These are phyloP conservation scores for Cucurbita moschata DNA, from an alignment of 306 rosid genomes.

Conservation along the genomic window DNA sequence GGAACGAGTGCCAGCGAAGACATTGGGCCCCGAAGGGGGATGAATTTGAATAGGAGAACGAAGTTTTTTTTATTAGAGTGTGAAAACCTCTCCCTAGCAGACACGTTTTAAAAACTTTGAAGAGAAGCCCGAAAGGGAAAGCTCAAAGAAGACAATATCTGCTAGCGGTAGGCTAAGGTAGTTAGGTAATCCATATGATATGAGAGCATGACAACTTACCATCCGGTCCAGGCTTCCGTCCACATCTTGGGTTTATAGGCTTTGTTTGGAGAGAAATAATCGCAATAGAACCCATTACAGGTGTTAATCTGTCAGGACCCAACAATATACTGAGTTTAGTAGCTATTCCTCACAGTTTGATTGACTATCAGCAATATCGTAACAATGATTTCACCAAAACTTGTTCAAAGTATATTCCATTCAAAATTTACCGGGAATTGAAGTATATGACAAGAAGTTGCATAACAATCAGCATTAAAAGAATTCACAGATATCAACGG, in stretches of 20 bases:
- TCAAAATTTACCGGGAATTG: neutral
- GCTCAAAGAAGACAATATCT: too few species aligned
- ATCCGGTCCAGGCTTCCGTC: conserved; percentile 99
- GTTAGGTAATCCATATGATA: neutral
- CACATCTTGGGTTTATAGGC: conserved; percentile 97
- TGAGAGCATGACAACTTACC: conserved; percentile 27
- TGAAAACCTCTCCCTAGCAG: too few species aligned
- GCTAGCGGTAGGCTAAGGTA: too few species aligned
- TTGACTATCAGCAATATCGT: neutral
- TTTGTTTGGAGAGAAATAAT: conserved; percentile 84
- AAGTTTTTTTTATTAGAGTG: too few species aligned
- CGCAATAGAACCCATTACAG: conserved; percentile 95
- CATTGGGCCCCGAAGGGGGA: too few species aligned
- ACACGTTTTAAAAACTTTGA: too few species aligned
- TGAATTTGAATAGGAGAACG: too few species aligned
- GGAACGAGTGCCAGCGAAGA: too few species aligned
- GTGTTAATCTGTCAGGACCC: conserved; percentile 56
- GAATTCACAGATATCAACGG: neutral
- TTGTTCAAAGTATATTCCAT: neutral
- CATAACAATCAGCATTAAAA: neutral
- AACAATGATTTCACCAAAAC: neutral
- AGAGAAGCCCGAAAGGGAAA: too few species aligned
- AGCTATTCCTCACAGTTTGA: neutral
- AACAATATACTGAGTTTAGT: neutral
- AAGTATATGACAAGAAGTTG: neutral